Percentiles rank a stretch among this genome's conserved stretches.
phyloP scores from a whole-genome alignment of 352 stramenopile genomes.

The Aphanomyces cochlioides region DNA sequence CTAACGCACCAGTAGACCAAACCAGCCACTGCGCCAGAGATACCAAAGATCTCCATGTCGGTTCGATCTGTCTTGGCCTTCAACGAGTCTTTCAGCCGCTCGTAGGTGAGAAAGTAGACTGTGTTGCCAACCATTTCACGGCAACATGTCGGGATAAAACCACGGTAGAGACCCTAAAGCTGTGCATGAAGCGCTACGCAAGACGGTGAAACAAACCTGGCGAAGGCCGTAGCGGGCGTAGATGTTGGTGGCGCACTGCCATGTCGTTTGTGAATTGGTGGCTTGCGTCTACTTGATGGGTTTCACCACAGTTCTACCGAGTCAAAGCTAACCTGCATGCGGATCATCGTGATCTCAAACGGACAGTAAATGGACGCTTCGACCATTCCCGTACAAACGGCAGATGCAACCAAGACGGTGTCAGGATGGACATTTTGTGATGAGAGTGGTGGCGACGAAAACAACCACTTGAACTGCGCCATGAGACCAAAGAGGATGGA shows the following conservation, averaged over 20 bases:
- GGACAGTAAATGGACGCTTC: constrained; percentile 65
- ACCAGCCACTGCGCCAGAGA: constrained; percentile 63
- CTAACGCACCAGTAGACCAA: constrained; percentile 84
- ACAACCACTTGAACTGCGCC: constrained; percentile 68
- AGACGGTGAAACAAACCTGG: not conserved
- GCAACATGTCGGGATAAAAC: constrained; percentile 54
- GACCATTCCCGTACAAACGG: constrained; percentile 57
- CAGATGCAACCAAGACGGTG: constrained; percentile 48
- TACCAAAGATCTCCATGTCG: constrained; percentile 51
- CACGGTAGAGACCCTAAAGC: constrained; percentile 61
- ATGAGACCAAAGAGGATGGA: constrained; percentile 70
- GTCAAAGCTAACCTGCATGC: constrained; percentile 44
- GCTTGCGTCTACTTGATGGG: constrained; percentile 13
- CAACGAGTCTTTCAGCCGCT: constrained; percentile 61
- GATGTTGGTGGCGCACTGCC: constrained; percentile 16
- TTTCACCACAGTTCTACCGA: not conserved
- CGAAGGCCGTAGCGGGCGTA: constrained; percentile 28
- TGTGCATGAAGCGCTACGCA: not conserved
- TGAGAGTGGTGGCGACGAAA: constrained; percentile 47
- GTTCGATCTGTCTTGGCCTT: constrained; percentile 40
- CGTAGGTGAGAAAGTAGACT: constrained; percentile 81
- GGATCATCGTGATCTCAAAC: constrained; percentile 72
- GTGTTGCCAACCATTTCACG: constrained; percentile 84
- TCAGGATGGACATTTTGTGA: constrained; percentile 47
- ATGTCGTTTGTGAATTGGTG: constrained; percentile 7